A percentile compares a stretch with the other conserved stretches of the same genome.
phyloP scores from a whole-genome alignment of 352 stramenopile species.

The Globisporangium sylvaticum region DNA sequence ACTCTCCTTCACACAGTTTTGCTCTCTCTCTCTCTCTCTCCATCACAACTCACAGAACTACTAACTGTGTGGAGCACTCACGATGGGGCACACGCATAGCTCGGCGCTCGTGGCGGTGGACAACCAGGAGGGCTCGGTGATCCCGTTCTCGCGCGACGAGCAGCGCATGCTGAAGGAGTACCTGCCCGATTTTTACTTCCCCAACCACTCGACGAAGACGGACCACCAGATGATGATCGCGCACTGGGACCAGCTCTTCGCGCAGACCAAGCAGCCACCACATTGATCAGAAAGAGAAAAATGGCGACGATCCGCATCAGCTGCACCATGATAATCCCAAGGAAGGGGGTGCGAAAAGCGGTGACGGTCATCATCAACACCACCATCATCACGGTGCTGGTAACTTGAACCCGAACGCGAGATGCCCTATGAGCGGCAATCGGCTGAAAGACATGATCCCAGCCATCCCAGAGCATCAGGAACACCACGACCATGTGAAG shows the following conservation, averaged over 20 bases:
- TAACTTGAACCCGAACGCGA: slow-evolving; percentile 13
- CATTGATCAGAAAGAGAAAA: background rate
- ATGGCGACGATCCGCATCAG: background rate
- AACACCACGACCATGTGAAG: background rate
- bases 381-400: slow-evolving; percentile 11
- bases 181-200: slow-evolving; percentile 26
- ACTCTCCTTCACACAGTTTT: background rate
- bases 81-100: slow-evolving; percentile 7
- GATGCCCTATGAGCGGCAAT: slow-evolving; percentile 25
- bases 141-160: slow-evolving; percentile 17
- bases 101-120: slow-evolving; percentile 20
- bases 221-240: slow-evolving; percentile 20
- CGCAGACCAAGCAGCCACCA: slow-evolving; percentile 12
- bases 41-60: background rate
- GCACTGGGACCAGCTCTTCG: slow-evolving; percentile 31
- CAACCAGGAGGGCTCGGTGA: slow-evolving; percentile 7
- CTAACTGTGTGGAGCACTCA: background rate
- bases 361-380: background rate
- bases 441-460: slow-evolving; percentile 11
- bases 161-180: slow-evolving; percentile 21
- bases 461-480: background rate
- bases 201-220: slow-evolving; percentile 21
- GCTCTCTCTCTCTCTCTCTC: background rate
- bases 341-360: background rate
- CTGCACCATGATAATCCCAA: background rate